Percentiles rank a stretch among this genome's conserved stretches.
phyloP scores from a whole-genome alignment of 2,329 filamentous ascomycete genomes.

The Ophiostoma populinum region DNA sequence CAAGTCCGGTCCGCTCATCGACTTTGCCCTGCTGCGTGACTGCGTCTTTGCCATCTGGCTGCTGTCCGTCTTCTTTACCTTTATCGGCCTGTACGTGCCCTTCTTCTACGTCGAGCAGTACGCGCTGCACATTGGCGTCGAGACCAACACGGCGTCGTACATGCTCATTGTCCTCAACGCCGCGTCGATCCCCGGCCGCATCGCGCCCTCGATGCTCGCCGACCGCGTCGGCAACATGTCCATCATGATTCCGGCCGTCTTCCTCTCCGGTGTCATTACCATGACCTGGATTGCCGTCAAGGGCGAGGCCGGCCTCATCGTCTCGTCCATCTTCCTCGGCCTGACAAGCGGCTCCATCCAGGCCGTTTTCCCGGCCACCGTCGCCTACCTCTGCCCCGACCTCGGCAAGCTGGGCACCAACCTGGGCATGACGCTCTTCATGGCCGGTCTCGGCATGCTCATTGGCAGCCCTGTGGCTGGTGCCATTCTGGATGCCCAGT shows the following conservation, averaged over 20 bases:
- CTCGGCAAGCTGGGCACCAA: slow-evolving; percentile 21
- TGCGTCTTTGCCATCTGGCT: slow-evolving; percentile 5
- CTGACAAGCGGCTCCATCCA: slow-evolving; percentile 18
- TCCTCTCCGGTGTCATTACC: slow-evolving; percentile 4
- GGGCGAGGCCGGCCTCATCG: slow-evolving; percentile 15
- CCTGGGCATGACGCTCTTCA: slow-evolving; percentile 24
- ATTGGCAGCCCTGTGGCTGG: slow-evolving; percentile 32
- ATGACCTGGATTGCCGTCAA: slow-evolving; percentile 15
- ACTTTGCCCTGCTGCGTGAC: slow-evolving; percentile 7
- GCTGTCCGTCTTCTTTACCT: slow-evolving; percentile 6
- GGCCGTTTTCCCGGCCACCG: slow-evolving; percentile 22
- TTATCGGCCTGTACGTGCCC: slow-evolving; percentile 7
- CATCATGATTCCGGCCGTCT: slow-evolving; percentile 5
- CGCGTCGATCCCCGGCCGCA: slow-evolving; percentile 8
- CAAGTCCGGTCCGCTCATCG: slow-evolving; percentile 9
- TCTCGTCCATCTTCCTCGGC: slow-evolving; percentile 19
- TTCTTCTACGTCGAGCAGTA: slow-evolving; percentile 9
- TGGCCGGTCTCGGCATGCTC: slow-evolving; percentile 31
- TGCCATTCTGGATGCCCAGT: slow-evolving; percentile 19
- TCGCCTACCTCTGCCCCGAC: slow-evolving; percentile 21
- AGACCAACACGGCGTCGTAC: slow-evolving; percentile 5
- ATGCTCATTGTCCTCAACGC: slow-evolving; percentile 9
- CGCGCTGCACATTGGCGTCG: slow-evolving; percentile 1
- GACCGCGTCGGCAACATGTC: slow-evolving; percentile 6
- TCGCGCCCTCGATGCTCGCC: slow-evolving; percentile 6